phyloP scores from a whole-genome alignment of 2,329 filamentous ascomycete genomes.

The Bipolaris victoriae region DNA sequence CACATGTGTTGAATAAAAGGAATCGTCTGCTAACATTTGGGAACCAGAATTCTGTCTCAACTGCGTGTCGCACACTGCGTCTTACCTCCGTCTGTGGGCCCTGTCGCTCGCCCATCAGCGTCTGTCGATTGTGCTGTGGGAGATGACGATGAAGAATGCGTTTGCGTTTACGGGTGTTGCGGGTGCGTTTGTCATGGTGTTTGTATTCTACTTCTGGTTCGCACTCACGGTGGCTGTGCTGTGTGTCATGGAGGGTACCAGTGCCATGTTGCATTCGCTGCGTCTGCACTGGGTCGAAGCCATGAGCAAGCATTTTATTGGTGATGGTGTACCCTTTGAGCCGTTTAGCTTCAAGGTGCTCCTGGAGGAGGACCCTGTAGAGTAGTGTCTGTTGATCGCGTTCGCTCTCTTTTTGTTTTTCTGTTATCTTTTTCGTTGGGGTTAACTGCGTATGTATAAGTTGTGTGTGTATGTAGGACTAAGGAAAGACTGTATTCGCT shows the following conservation, averaged over 20 bases:
- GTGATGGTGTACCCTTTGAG: constrained; percentile 81
- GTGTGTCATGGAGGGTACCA: constrained; percentile 94
- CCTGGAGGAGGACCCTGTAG: constrained; percentile 75
- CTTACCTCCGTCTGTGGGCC: constrained; percentile 97
- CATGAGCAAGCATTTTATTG: constrained; percentile 97
- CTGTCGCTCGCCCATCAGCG: constrained; percentile 97
- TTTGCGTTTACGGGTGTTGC: constrained; percentile 69
- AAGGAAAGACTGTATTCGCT: not conserved
- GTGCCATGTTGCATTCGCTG: constrained; percentile 91
- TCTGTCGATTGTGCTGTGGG: constrained; percentile 93
- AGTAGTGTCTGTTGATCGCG: constrained; percentile 25
- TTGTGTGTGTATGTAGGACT: constrained; percentile 22
- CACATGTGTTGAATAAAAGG: not conserved
- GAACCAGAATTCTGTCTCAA: constrained; percentile 91
- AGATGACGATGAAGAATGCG: constrained; percentile 86
- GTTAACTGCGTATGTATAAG: constrained; percentile 8
- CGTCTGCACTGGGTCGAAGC: constrained; percentile 96
- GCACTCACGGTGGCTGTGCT: constrained; percentile 78
- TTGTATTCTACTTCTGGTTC: constrained; percentile 90
- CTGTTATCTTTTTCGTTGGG: not conserved
- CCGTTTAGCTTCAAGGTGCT: constrained; percentile 87
- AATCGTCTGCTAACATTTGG: constrained; percentile 27
- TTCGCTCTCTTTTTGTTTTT: not conserved
- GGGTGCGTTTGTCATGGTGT: constrained; percentile 80
- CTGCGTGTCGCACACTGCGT: constrained; percentile 98